phyloP scores from a whole-genome alignment of 768 basidiomycete genomes.

The Boletus sp. region DNA sequence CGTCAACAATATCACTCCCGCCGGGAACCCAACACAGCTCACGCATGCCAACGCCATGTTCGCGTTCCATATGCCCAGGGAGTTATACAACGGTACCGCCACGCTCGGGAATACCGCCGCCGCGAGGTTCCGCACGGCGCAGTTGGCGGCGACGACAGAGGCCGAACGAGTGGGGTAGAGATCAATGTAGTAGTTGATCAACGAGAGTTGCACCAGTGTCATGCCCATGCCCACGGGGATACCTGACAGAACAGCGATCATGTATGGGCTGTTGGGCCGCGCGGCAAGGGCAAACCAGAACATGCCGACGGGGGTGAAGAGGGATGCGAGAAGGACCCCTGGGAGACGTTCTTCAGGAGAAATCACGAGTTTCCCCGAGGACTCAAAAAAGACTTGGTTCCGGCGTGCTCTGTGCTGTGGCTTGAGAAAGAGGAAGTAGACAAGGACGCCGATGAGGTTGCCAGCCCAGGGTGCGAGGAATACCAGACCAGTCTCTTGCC shows the following conservation, averaged over 20 bases:
- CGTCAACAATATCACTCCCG: conserved; percentile 17
- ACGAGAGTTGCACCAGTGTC: too few relatives aligned
- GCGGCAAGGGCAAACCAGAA: conserved; percentile 29
- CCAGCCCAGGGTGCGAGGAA: conserved; percentile 28
- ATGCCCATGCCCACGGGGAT: too few relatives aligned
- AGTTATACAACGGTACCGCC: conserved; percentile 23
- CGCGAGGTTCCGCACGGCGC: conserved; percentile 21
- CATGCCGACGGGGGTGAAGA: conserved; percentile 28
- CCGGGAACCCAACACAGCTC: conserved; percentile 26
- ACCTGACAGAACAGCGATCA: neutral
- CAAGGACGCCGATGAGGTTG: conserved; percentile 25
- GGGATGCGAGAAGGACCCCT: conserved; percentile 6
- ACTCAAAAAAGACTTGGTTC: conserved; percentile 15
- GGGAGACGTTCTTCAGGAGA: conserved; percentile 30
- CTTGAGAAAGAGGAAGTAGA: conserved; percentile 29
- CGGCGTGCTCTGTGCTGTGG: conserved; percentile 18
- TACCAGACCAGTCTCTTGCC: conserved; percentile 11
- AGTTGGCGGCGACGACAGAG: conserved; percentile 30
- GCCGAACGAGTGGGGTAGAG: conserved; percentile 10
- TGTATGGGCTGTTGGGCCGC: conserved; percentile 4
- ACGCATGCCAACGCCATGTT: conserved; percentile 20
- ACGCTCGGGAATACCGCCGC: conserved; percentile 17
- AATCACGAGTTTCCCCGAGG: conserved; percentile 23
- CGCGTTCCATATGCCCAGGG: conserved; percentile 18
- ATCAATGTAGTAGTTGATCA: too few relatives aligned